Evolutionary conservation across 176 grass and related monocot genomes (phyloP).

Genomic region (Alopecurus myosuroides): DNA sequence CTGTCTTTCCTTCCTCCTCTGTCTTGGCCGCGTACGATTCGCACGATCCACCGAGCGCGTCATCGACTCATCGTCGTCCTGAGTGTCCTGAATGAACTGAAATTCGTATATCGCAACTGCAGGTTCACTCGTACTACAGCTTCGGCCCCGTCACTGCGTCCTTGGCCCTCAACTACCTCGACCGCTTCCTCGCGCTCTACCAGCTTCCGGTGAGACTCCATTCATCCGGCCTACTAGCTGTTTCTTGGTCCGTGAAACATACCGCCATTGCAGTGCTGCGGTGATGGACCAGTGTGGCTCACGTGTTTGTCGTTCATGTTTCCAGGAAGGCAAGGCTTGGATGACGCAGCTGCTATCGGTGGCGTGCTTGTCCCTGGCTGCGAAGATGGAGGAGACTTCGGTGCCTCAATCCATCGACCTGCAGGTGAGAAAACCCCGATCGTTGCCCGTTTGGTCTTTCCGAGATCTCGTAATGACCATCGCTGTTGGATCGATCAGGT

Average conservation of each 20-base stretch:
- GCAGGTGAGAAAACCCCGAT: conserved; percentile 51
- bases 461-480: background rate
- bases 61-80: no score
- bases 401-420: conserved; percentile 72
- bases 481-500: conserved; percentile 30
- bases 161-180: conserved; percentile 80
- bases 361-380: conserved; percentile 90
- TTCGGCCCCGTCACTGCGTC: conserved; percentile 70
- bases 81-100: conserved; percentile 9
- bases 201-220: conserved; percentile 65
- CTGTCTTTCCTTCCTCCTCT: background rate
- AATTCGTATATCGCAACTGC: background rate
- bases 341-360: conserved; percentile 83
- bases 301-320: background rate
- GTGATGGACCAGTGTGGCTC: background rate
- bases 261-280: background rate
- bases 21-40: no score
- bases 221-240: background rate
- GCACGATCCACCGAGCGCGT: background rate
- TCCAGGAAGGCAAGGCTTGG: conserved; percentile 83
- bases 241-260: background rate
- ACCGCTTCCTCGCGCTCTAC: conserved; percentile 91
- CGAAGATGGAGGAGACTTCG: conserved; percentile 93
- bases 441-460: conserved; percentile 4
- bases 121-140: conserved; percentile 70